Percentiles rank a stretch among this genome's conserved stretches.
Evolutionary conservation across 352 stramenopile genomes (phyloP).

Genomic region (Blastocystis sp.): DNA sequence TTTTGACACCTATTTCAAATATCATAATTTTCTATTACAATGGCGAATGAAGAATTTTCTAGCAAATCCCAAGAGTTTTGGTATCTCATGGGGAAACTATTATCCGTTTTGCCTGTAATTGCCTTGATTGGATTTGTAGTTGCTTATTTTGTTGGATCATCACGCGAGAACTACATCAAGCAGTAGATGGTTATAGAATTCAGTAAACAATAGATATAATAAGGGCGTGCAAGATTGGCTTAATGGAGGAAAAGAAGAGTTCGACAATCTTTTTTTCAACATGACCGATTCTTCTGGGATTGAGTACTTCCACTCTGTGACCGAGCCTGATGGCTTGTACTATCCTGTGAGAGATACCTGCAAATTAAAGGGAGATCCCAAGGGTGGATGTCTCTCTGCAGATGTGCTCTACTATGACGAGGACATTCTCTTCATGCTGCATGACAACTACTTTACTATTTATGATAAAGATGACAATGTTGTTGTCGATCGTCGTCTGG

Average conservation of each 20-base stretch:
- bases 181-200: not conserved
- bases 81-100: not conserved
- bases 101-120: conserved; percentile 3
- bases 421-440: conserved; percentile 34
- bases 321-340: not conserved
- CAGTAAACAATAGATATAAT: not conserved
- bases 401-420: conserved; percentile 6
- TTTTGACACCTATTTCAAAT: too few species aligned
- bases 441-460: conserved; percentile 37
- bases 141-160: not conserved
- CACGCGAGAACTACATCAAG: not conserved
- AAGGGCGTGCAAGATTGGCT: not conserved
- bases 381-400: conserved; percentile 11
- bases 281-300: not conserved
- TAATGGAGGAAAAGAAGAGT: conserved; percentile 4
- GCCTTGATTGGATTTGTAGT: not conserved
- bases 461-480: not conserved
- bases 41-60: not conserved
- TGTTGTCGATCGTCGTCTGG: not conserved
- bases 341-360: conserved; percentile 47
- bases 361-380: conserved; percentile 15
- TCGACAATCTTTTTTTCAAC: conserved; percentile 17
- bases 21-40: not conserved
- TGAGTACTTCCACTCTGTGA: not conserved
- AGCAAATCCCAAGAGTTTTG: not conserved